Conservation (phyloP, 106 monocot species). For the Xerophyta viscosa region DNA sequence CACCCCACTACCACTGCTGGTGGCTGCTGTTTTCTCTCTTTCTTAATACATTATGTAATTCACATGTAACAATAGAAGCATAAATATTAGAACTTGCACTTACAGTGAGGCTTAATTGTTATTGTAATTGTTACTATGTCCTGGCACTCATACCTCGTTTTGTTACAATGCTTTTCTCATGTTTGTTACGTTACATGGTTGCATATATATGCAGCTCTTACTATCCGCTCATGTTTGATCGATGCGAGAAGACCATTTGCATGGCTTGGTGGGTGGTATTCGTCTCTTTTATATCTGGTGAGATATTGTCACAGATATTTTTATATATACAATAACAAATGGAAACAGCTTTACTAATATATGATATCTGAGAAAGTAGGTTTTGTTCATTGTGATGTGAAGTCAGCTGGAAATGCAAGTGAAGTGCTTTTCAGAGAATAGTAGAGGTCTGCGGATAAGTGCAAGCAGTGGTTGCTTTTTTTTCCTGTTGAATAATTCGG, state of each 20-base stretch:
- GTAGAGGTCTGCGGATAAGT: not conserved
- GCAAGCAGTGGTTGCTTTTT: not conserved
- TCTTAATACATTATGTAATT: too few species aligned
- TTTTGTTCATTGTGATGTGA: constrained; percentile 2
- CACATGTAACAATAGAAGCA: too few species aligned
- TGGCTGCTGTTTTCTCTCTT: too few species aligned
- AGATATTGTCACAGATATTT: not conserved
- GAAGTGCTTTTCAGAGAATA: not conserved
- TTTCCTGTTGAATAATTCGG: constrained; percentile 1
- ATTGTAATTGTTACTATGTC: not conserved
- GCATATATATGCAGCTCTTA: constrained; percentile 1
- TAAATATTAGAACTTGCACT: too few species aligned
- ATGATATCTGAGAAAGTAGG: constrained; percentile 1
- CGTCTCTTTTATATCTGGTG: constrained; percentile 13
- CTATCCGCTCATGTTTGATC: constrained; percentile 6
- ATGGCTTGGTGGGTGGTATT: constrained; percentile 13
- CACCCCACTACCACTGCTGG: too few species aligned
- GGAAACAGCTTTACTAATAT: not conserved
- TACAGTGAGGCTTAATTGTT: too few species aligned
- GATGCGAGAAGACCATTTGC: constrained; percentile 8
- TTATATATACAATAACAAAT: not conserved
- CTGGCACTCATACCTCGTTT: too few species aligned
- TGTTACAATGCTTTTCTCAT: not conserved
- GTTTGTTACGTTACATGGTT: not conserved
- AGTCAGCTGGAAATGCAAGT: not conserved